Conservation (phyloP, 2,329 filamentous ascomycete genomes). For the Claviceps spartinae region DNA sequence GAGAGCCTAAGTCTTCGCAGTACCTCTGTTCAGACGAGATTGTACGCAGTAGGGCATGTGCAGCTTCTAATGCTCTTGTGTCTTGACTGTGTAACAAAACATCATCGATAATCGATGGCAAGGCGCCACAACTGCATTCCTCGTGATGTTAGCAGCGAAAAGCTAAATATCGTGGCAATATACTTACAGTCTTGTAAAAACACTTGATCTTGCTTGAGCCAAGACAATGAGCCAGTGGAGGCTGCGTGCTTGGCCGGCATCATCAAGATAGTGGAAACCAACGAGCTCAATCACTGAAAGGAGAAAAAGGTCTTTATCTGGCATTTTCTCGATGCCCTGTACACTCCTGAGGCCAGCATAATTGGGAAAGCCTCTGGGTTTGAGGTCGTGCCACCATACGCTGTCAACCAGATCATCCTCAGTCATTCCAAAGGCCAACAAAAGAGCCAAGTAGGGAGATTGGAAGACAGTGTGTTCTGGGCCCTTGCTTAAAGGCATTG, state of each 20-base stretch:
- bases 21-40: constrained; percentile 42
- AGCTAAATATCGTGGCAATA: no score
- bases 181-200: constrained; percentile 45
- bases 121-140: constrained; percentile 35
- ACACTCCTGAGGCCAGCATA: constrained; percentile 13
- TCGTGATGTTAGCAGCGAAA: constrained; percentile 3
- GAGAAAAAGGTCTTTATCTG: constrained; percentile 48
- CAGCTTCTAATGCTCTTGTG: constrained; percentile 42
- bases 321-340: constrained; percentile 29
- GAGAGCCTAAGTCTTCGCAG: constrained; percentile 31
- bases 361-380: constrained; percentile 22
- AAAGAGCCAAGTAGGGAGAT: constrained; percentile 47
- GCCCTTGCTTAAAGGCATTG: not conserved
- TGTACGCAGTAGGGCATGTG: constrained; percentile 45
- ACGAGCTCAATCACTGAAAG: constrained; percentile 51
- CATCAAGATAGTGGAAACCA: constrained; percentile 52
- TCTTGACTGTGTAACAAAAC: constrained; percentile 51
- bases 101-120: constrained; percentile 46
- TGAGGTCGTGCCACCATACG: constrained; percentile 46
- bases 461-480: constrained; percentile 12
- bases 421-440: constrained; percentile 42
- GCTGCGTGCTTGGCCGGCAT: constrained; percentile 44
- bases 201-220: constrained; percentile 37
- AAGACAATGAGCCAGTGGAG: constrained; percentile 47
- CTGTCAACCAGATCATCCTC: constrained; percentile 49